Conservation (phyloP, 768 basidiomycete species). For the Strobilomyces confusus region DNA sequence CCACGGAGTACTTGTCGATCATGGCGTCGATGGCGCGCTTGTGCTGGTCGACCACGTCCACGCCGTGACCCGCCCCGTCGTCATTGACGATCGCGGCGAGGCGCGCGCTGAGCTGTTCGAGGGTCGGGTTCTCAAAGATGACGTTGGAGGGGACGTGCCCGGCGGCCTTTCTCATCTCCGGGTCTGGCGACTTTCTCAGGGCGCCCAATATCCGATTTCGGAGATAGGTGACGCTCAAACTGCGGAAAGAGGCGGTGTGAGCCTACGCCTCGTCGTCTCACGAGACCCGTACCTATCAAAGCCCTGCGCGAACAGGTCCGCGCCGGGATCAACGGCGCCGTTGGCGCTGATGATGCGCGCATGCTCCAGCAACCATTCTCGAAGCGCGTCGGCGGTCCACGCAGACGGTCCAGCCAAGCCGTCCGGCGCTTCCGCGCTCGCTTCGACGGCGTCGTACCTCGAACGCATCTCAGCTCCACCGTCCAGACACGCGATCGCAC, state of each 20-base stretch:
- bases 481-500: neutral
- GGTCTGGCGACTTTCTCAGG: slow-evolving; percentile 29
- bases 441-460: slow-evolving; percentile 34
- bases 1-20: slow-evolving; percentile 37
- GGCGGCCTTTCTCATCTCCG: slow-evolving; percentile 25
- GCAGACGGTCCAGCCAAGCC: slow-evolving; percentile 20
- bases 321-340: slow-evolving; percentile 2
- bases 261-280: neutral
- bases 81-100: slow-evolving; percentile 8
- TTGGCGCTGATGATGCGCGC: slow-evolving; percentile 11
- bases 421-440: slow-evolving; percentile 15
- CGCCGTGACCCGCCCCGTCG: neutral
- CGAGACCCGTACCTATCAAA: slow-evolving; percentile 33
- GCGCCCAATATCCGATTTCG: slow-evolving; percentile 22
- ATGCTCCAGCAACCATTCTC: slow-evolving; percentile 29
- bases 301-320: slow-evolving; percentile 33
- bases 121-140: slow-evolving; percentile 40
- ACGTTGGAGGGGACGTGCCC: slow-evolving; percentile 26
- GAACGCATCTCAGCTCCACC: neutral
- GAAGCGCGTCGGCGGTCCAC: slow-evolving; percentile 23
- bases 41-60: slow-evolving; percentile 6
- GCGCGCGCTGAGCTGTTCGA: slow-evolving; percentile 32
- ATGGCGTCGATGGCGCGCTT: slow-evolving; percentile 32
- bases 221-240: slow-evolving; percentile 30
- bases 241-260: neutral